phyloP scores from a whole-genome alignment of 768 basidiomycete genomes.

The Termitomyces sp. region DNA sequence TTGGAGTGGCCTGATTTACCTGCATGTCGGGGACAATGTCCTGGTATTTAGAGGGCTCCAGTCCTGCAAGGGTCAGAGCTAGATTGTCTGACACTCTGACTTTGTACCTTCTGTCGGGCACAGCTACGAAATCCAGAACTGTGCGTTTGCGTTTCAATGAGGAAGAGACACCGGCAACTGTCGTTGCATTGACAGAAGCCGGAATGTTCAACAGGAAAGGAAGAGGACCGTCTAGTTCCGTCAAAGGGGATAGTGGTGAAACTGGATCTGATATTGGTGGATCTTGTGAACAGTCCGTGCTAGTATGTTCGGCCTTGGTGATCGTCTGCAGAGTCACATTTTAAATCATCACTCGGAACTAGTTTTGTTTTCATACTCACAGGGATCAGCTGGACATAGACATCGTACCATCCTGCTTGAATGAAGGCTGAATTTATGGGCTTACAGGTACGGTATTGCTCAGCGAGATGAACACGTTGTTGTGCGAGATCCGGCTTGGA shows the following conservation, averaged over 20 bases:
- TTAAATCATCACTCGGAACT: not conserved
- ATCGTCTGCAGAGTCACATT: not conserved
- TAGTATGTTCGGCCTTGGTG: not conserved
- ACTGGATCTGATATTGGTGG: not conserved
- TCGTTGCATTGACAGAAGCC: not conserved
- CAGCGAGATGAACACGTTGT: constrained; percentile 44
- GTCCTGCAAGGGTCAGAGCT: not conserved
- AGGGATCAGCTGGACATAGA: constrained; percentile 4
- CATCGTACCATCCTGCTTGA: constrained; percentile 65
- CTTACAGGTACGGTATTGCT: constrained; percentile 43
- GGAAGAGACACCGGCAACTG: not conserved
- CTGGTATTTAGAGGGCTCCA: not conserved
- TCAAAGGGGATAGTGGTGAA: not conserved
- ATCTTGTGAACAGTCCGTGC: not conserved
- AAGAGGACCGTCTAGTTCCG: not conserved
- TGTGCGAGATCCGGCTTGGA: constrained; percentile 25
- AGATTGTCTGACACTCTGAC: not conserved
- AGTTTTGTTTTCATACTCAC: not conserved
- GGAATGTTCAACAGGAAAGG: not conserved
- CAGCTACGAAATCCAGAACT: constrained; percentile 11
- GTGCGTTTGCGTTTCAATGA: constrained; percentile 13
- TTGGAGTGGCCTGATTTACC: not conserved
- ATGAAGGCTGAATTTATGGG: constrained; percentile 38
- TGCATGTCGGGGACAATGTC: not conserved
- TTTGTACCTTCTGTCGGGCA: not conserved